Conservation (phyloP, 2,329 filamentous ascomycete genomes). For the Colletotrichum gigasporum region DNA sequence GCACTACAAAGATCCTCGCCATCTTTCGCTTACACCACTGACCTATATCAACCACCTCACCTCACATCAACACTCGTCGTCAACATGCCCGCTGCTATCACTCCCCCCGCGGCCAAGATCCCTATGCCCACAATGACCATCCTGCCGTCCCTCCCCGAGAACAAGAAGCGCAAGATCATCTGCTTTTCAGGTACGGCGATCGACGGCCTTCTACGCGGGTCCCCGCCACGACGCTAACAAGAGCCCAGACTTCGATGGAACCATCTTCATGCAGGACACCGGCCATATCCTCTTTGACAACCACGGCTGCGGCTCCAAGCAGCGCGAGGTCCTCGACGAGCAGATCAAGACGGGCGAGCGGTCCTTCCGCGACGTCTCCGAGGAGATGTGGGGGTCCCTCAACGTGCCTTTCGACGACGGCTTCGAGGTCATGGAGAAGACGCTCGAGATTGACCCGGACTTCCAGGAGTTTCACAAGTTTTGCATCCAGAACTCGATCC, state of each 20-base stretch:
- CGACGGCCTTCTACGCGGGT: neutral
- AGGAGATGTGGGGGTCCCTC: slow-evolving; percentile 76
- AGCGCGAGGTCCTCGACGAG: slow-evolving; percentile 65
- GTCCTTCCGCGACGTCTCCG: slow-evolving; percentile 75
- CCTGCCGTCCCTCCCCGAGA: slow-evolving; percentile 34
- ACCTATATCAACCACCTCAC: neutral
- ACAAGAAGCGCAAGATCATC: slow-evolving; percentile 64
- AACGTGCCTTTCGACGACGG: slow-evolving; percentile 74
- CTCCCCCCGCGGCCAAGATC: slow-evolving; percentile 43
- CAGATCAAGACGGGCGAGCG: slow-evolving; percentile 73
- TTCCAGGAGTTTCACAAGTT: slow-evolving; percentile 73
- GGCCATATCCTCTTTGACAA: slow-evolving; percentile 75
- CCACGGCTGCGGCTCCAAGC: slow-evolving; percentile 68
- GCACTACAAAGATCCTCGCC: too few relatives aligned
- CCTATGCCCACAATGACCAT: slow-evolving; percentile 34
- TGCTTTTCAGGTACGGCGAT: slow-evolving; percentile 62
- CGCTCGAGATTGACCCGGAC: slow-evolving; percentile 70
- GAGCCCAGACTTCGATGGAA: slow-evolving; percentile 72
- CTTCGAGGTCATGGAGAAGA: slow-evolving; percentile 70
- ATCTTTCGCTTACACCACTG: neutral
- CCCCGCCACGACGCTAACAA: slow-evolving; percentile 28
- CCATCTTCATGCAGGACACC: slow-evolving; percentile 77
- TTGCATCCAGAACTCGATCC: slow-evolving; percentile 69
- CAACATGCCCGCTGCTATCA: slow-evolving; percentile 51
- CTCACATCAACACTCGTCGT: slow-evolving; percentile 7